A percentile compares a stretch with the other conserved stretches of the same genome.
Evolutionary conservation across 148 eudicot species (phyloP).

Genomic region (Camellia granthamiana): DNA sequence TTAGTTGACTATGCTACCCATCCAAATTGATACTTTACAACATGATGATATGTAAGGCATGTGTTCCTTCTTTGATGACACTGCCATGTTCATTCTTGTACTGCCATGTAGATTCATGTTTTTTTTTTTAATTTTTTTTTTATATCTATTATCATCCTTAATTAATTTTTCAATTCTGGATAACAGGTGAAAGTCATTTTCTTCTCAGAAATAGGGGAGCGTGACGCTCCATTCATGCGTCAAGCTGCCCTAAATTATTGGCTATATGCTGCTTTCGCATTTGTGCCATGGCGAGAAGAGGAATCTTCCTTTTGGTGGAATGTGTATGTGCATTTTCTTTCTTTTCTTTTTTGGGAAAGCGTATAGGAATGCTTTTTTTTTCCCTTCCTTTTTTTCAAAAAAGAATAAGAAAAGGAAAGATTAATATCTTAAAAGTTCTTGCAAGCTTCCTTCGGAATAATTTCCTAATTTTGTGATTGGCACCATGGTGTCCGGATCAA

Average conservation of each 20-base stretch:
- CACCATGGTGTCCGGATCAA: not conserved
- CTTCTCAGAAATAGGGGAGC: slow-evolving; percentile 80
- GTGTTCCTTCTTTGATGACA: too few relatives aligned
- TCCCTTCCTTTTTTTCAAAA: too few relatives aligned
- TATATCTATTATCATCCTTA: not conserved
- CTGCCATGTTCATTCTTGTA: not conserved
- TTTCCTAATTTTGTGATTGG: not conserved
- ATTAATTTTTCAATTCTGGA: slow-evolving; percentile 4
- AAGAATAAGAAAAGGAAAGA: not conserved
- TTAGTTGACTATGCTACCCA: too few relatives aligned
- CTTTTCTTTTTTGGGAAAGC: slow-evolving; percentile 1
- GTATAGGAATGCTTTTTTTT: not conserved
- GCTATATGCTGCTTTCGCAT: slow-evolving; percentile 83
- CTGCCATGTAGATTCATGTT: not conserved
- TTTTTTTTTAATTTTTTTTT: not conserved
- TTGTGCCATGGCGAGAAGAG: slow-evolving; percentile 77
- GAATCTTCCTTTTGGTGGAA: slow-evolving; percentile 78
- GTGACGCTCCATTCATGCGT: slow-evolving; percentile 88
- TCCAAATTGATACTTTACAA: too few relatives aligned
- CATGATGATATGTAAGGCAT: too few relatives aligned
- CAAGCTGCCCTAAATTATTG: slow-evolving; percentile 60
- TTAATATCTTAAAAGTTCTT: not conserved
- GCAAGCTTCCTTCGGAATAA: slow-evolving; percentile 10
- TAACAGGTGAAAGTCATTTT: slow-evolving; percentile 78
- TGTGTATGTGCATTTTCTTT: slow-evolving; percentile 44